Conservation (phyloP, 805 yeast genomes). For the Cyberlindnera nakhonratchasimensis region DNA sequence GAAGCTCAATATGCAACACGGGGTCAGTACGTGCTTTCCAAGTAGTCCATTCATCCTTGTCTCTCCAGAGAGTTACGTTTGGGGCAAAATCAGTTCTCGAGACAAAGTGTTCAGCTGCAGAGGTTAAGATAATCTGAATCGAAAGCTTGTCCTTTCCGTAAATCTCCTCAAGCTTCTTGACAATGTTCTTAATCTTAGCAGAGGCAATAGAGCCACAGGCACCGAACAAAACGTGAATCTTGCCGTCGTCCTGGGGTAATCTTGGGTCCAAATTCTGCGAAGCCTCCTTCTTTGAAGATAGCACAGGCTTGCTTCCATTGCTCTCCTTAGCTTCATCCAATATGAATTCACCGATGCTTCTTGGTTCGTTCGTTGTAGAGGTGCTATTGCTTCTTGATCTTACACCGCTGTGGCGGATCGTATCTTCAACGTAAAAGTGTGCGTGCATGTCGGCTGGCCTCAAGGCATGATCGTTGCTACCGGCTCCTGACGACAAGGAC, state of each 20-base stretch:
- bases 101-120: conserved; percentile 79
- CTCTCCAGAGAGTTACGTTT: conserved; percentile 86
- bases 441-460: conserved; percentile 58
- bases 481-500: conserved; percentile 20
- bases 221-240: conserved; percentile 79
- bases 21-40: conserved; percentile 86
- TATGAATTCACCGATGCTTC: conserved; percentile 11
- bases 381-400: conserved; percentile 31
- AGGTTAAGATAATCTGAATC: conserved; percentile 82
- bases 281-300: conserved; percentile 33
- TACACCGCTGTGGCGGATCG: conserved; percentile 47
- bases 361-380: conserved; percentile 20
- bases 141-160: conserved; percentile 72
- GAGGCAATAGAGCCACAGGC: conserved; percentile 89
- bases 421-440: conserved; percentile 70
- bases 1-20: conserved; percentile 87
- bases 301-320: not conserved
- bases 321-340: conserved; percentile 8
- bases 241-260: conserved; percentile 79
- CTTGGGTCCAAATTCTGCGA: conserved; percentile 56
- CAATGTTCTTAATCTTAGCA: conserved; percentile 71
- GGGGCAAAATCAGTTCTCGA: conserved; percentile 48
- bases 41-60: conserved; percentile 90
- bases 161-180: conserved; percentile 75
- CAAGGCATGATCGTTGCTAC: conserved; percentile 7